Evolutionary conservation across 140 eudicot species (phyloP).

Genomic region (Oenanthe javanica): DNA sequence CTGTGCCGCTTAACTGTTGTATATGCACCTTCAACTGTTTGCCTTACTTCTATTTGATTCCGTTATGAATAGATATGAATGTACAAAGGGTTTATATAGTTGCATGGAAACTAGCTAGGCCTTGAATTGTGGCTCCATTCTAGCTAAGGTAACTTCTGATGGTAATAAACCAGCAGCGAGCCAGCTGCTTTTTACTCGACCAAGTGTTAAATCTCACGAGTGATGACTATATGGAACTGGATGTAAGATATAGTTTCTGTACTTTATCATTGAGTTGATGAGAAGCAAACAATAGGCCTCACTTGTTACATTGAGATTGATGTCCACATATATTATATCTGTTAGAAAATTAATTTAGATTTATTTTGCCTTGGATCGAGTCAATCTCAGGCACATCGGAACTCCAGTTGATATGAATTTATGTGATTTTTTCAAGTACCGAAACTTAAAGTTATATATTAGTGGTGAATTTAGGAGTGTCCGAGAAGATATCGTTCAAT

Average conservation of each 20-base stretch:
- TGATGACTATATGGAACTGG: not conserved
- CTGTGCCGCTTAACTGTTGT: not conserved
- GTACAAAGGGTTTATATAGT: not conserved
- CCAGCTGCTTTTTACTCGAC: not conserved
- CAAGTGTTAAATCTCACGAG: not conserved
- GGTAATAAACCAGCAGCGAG: slow-evolving; percentile 4
- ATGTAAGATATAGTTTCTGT: not conserved
- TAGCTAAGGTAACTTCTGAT: slow-evolving; percentile 6
- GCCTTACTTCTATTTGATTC: not conserved
- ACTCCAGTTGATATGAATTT: not conserved
- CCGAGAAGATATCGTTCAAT: too few species aligned
- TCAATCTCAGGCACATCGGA: not conserved
- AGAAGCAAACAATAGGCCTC: not conserved
- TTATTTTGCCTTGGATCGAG: not conserved
- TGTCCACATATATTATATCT: not conserved
- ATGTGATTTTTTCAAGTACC: not conserved
- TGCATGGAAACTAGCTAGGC: slow-evolving; percentile 9
- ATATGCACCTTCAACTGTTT: not conserved
- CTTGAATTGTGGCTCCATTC: slow-evolving; percentile 6
- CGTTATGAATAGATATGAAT: not conserved
- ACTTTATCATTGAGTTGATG: not conserved
- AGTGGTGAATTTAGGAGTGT: too few species aligned
- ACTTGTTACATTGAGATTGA: not conserved
- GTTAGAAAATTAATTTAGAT: not conserved
- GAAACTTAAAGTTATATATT: too few species aligned